Conservation (phyloP, 805 yeast species). For the Candida ficus region DNA sequence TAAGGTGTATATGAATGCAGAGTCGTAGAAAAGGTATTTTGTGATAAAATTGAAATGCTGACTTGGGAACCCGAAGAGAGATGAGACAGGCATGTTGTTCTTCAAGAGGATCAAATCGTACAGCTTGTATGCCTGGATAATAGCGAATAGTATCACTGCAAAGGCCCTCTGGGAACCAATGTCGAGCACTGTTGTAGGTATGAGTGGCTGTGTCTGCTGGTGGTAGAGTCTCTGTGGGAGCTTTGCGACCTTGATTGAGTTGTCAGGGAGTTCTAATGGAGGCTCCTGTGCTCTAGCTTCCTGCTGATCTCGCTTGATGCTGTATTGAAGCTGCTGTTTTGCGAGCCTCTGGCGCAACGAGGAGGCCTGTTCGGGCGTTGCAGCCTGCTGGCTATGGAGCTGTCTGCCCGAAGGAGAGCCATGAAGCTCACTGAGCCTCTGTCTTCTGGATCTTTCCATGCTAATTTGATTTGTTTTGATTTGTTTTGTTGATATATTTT, state of each 20-base stretch:
- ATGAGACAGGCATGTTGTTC: conserved; percentile 32
- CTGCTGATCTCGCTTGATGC: conserved; percentile 3
- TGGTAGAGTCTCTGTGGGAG: conserved; percentile 8
- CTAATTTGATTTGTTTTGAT: neutral
- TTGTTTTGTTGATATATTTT: neutral
- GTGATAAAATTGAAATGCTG: conserved; percentile 55
- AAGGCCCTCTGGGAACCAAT: conserved; percentile 72
- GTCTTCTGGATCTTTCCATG: conserved; percentile 28
- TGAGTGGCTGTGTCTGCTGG: conserved; percentile 32
- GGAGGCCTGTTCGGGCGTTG: conserved; percentile 2
- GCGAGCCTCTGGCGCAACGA: conserved; percentile 15
- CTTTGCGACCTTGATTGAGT: conserved; percentile 2
- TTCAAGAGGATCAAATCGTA: conserved; percentile 64
- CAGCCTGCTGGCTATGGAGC: too few species aligned
- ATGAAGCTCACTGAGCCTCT: conserved; percentile 25
- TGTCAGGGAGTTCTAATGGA: conserved; percentile 2
- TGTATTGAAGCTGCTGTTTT: conserved; percentile 13
- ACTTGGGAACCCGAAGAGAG: conserved; percentile 33
- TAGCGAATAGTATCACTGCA: conserved; percentile 56
- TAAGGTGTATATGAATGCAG: conserved; percentile 59
- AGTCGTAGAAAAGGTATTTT: conserved; percentile 72
- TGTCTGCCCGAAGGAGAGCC: too few species aligned
- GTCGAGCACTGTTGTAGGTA: conserved; percentile 65
- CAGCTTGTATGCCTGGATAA: conserved; percentile 83
- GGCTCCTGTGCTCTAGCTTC: neutral